phyloP scores from a whole-genome alignment of 768 basidiomycete genomes.

The Phaeolepiota aurea region DNA sequence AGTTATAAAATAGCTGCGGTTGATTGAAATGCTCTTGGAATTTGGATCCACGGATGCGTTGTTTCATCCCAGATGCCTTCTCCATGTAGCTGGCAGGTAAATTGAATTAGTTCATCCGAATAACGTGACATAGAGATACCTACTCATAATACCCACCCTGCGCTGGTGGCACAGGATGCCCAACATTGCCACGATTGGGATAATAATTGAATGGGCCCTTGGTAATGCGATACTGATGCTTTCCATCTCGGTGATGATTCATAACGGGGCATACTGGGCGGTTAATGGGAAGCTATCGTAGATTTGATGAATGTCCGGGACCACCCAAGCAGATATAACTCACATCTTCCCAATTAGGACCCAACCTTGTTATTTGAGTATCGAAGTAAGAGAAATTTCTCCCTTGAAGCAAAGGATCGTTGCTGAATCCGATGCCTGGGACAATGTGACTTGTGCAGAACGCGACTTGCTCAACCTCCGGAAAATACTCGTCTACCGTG shows the following conservation, averaged over 20 bases:
- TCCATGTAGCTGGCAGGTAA: slow-evolving; percentile 33
- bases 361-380: slow-evolving; percentile 75
- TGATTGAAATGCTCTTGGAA: slow-evolving; percentile 77
- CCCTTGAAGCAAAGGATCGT: slow-evolving; percentile 77
- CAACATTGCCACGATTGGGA: slow-evolving; percentile 62
- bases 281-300: slow-evolving; percentile 67
- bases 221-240: slow-evolving; percentile 45
- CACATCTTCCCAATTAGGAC: slow-evolving; percentile 71
- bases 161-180: slow-evolving; percentile 34
- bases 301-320: background rate
- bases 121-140: slow-evolving; percentile 9
- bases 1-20: slow-evolving; percentile 79
- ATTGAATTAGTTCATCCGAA: slow-evolving; percentile 5
- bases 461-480: slow-evolving; percentile 84
- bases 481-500: slow-evolving; percentile 68
- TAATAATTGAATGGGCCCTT: slow-evolving; percentile 66
- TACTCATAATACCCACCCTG: slow-evolving; percentile 56
- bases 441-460: slow-evolving; percentile 75
- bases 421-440: slow-evolving; percentile 62
- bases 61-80: slow-evolving; percentile 44
- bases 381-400: slow-evolving; percentile 87
- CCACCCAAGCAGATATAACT: slow-evolving; percentile 3
- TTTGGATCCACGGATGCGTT: slow-evolving; percentile 58
- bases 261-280: slow-evolving; percentile 69
- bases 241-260: slow-evolving; percentile 61